Evolutionary conservation across 2,329 filamentous ascomycete species (phyloP), one percentile per base, ranked within the genome.

Genomic region (Colletotrichum noveboracense): DNA sequence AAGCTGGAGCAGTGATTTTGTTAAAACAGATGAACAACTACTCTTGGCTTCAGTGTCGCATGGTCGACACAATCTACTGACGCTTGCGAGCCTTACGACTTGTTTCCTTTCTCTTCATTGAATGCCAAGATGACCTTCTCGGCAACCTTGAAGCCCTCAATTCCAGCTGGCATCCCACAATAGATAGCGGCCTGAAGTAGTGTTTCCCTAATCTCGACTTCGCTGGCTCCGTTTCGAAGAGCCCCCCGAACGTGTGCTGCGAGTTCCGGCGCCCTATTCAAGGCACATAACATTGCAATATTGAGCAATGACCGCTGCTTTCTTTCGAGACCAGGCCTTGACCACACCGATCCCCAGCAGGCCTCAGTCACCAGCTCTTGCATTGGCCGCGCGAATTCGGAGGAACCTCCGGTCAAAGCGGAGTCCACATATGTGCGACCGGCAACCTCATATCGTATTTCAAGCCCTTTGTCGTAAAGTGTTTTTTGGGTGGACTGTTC

Each of bases 41-140:
- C 18, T 43, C 38, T 43, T 43, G 8, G 38, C 16, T 43, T 10
- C 16, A 16, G 16, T n/a, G 18, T 43, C 16, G 18, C 16, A n/a
- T n/a, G 9, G 38, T n/a, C 16, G 38, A 43, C 38, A n/a, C 3
- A 6, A 9, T n/a, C 3, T 10, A n/a, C 16, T 8, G 9, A 6
- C 7, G 1, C 38, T 43, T 43, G 18, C 38, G 18, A 18, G 38
- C 18, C 38, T 43, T 43, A 43, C 18, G 18, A 43, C 5, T 43
- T 10, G 8, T 43, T 43, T 18, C 8, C 7, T n/a, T 43, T 88
- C 85, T 43, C 38, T n/a, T n/a, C 18, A n/a, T 43, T 43, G 18
- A 43, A 43, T 43, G 38, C 38, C 38, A 43, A 18, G 16, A 43
- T 43, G 38, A 43, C 38, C 18, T 43, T 43, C 18, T n/a, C 38